Base-by-base conservation (phyloP, 768 basidiomycete species). In the Cytidiella melzeri region DNA sequence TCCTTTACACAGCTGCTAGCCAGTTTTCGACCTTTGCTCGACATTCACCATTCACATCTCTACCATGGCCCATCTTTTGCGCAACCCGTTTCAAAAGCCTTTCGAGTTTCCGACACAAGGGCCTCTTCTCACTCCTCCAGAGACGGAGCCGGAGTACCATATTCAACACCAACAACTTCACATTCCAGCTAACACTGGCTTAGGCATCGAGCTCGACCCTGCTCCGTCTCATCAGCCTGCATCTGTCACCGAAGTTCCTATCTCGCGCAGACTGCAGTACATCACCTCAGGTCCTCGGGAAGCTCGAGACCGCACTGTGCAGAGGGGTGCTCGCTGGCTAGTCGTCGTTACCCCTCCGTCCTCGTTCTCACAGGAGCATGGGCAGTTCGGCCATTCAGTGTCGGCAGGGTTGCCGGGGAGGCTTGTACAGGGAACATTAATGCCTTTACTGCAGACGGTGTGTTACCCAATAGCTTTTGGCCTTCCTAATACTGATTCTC, bases 381-480 rank as follows among this genome's bases (percentile, higher is more conserved):
- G 79, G 0, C 74, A 73, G 13, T 69, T 82, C 15, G 80, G 82
- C 0, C 73, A 79, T 46, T 79, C 80, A 0, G 59, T 84, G 19
- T 75, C 78, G 9, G 71, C 69, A 18, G 83, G 83, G 0, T 81
- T 84, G 21, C 66, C 71, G 20, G 71, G 79, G 47, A 76, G 87
- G 20, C 64, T 87, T 40, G 71, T 79, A 26, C 80, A 84, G 55
- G 87, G 87, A 15, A 69, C 85, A 19, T 64, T 89, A 19, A 82
- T 90, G 79, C 85, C 87, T 7, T 69, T 90, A 27, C 79, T 82
- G 57, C 79, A 87, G 27, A 85, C 84, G 6, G 87, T 87, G 65
- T 55, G 69, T 54, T 21, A 50, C 59, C 30, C 23, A 40, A 15
- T 21, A 18, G 12, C 10, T 36, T 3, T 18, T 23, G 13, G 34